A percentile compares a stretch with the other conserved stretches of the same genome.
These are phyloP conservation scores for Domatiomyces catenatus DNA, from an alignment of 2,329 filamentous ascomycete genomes.

Conservation along the genomic window DNA sequence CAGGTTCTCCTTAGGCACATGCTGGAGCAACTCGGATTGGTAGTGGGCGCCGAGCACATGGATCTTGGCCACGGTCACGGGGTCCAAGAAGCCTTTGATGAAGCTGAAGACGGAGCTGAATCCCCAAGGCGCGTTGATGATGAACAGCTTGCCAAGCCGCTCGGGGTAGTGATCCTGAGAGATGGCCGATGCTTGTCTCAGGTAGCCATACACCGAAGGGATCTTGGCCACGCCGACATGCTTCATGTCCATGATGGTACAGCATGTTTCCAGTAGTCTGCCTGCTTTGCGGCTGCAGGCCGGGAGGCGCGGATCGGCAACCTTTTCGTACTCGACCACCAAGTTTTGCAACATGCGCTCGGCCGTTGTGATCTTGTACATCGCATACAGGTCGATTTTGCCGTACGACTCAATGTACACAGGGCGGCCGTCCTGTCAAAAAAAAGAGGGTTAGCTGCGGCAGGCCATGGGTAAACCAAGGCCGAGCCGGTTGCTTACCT, in stretches of 20 bases:
- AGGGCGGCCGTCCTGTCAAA: conserved; percentile 69
- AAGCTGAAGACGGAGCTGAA: conserved; percentile 75
- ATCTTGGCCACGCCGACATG: conserved; percentile 74
- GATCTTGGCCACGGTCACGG: conserved; percentile 92
- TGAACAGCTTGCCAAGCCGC: conserved; percentile 84
- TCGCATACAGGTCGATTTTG: conserved; percentile 74
- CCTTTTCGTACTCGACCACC: conserved; percentile 93
- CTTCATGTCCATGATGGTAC: conserved; percentile 96
- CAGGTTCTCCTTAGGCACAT: conserved; percentile 80
- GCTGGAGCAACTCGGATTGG: conserved; percentile 65
- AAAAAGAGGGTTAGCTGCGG: conserved; percentile 1
- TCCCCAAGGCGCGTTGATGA: conserved; percentile 97
- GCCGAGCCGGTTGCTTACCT: conserved; percentile 25
- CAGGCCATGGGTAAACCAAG: background rate
- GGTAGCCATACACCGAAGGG: conserved; percentile 72
- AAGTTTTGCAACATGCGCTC: conserved; percentile 96
- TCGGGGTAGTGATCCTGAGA: conserved; percentile 99
- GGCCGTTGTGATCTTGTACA: conserved; percentile 82
- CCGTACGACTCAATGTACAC: conserved; percentile 95
- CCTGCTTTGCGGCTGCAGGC: conserved; percentile 88
- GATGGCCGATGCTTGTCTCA: conserved; percentile 69
- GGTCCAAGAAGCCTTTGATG: conserved; percentile 89
- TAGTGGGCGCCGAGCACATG: conserved; percentile 71
- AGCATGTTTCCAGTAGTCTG: conserved; percentile 88
- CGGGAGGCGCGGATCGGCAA: conserved; percentile 80